Evolutionary conservation across 371 early-diverging fungal species (phyloP).

Genomic region (Actinomortierella wolfii): DNA sequence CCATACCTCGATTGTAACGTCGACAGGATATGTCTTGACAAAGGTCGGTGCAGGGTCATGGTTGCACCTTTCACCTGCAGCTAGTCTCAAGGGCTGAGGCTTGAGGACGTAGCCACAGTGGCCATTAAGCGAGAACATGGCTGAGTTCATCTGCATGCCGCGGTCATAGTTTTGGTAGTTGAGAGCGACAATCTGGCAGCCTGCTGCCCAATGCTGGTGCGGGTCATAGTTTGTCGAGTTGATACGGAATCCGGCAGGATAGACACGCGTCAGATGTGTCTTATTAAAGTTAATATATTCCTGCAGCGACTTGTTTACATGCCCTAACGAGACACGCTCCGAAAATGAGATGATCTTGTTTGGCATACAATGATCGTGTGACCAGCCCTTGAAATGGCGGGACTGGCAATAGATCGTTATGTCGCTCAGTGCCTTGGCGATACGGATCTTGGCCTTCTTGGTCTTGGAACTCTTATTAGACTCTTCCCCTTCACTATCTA

Average conservation of each 20-base stretch:
- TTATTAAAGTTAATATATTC: constrained; percentile 58
- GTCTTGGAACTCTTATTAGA: constrained; percentile 17
- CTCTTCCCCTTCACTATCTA: constrained; percentile 42
- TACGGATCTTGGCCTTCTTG: constrained; percentile 50
- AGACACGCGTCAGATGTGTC: constrained; percentile 66
- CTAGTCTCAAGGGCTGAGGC: constrained; percentile 55
- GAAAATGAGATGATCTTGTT: constrained; percentile 72
- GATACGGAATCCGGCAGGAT: constrained; percentile 75
- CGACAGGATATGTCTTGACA: constrained; percentile 22
- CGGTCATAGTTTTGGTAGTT: constrained; percentile 79
- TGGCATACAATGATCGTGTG: constrained; percentile 39
- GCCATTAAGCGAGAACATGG: constrained; percentile 71
- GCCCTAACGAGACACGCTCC: constrained; percentile 52
- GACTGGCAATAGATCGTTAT: constrained; percentile 75
- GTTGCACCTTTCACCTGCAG: constrained; percentile 20
- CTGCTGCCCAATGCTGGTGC: constrained; percentile 72
- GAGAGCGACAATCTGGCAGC: constrained; percentile 84
- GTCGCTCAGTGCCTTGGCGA: constrained; percentile 64
- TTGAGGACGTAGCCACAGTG: constrained; percentile 79
- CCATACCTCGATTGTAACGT: constrained; percentile 27
- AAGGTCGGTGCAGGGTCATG: constrained; percentile 34
- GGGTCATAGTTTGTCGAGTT: constrained; percentile 82
- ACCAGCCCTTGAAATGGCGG: constrained; percentile 60
- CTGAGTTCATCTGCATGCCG: constrained; percentile 75
- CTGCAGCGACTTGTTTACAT: constrained; percentile 35